Evolutionary conservation across 352 stramenopile species (phyloP).

Genomic region (Phytophthora cryptogea): DNA sequence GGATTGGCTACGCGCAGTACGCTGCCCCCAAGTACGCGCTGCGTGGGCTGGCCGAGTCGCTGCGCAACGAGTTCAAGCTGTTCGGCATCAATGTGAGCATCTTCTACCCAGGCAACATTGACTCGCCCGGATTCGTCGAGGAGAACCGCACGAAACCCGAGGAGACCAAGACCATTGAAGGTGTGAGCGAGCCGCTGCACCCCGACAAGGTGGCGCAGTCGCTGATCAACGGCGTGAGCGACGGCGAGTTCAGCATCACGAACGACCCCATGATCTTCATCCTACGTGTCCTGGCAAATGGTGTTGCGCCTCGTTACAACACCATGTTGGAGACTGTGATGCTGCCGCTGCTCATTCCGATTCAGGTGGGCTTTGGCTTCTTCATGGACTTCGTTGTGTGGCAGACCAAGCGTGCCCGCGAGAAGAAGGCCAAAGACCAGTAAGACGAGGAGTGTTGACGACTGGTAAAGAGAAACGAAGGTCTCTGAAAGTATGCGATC

Average conservation of each 20-base stretch:
- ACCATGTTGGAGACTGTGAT: conserved; percentile 72
- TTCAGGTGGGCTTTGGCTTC: conserved; percentile 76
- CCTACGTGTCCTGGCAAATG: conserved; percentile 73
- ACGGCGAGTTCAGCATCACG: conserved; percentile 81
- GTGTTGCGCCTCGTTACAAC: conserved; percentile 74
- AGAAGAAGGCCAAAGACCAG: conserved; percentile 67
- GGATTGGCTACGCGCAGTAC: conserved; percentile 86
- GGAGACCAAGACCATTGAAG: conserved; percentile 81
- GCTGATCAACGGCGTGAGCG: conserved; percentile 63
- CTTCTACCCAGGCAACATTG: conserved; percentile 86
- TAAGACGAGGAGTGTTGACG: conserved; percentile 20
- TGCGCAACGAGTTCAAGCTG: conserved; percentile 79
- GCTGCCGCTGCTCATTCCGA: conserved; percentile 59
- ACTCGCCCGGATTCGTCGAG: conserved; percentile 73
- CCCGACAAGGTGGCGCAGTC: conserved; percentile 70
- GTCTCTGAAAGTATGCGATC: conserved; percentile 6
- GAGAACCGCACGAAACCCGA: conserved; percentile 78
- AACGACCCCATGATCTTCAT: conserved; percentile 82
- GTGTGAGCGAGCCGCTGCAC: conserved; percentile 46
- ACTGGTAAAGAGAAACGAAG: conserved; percentile 5
- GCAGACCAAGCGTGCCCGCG: conserved; percentile 52
- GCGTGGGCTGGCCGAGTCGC: conserved; percentile 74
- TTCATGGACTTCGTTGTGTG: conserved; percentile 85
- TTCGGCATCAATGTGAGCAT: conserved; percentile 76
- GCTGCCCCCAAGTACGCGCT: conserved; percentile 83